Evolutionary conservation across 345 rosid genomes (phyloP).

Genomic region (Luvunga scandens): DNA sequence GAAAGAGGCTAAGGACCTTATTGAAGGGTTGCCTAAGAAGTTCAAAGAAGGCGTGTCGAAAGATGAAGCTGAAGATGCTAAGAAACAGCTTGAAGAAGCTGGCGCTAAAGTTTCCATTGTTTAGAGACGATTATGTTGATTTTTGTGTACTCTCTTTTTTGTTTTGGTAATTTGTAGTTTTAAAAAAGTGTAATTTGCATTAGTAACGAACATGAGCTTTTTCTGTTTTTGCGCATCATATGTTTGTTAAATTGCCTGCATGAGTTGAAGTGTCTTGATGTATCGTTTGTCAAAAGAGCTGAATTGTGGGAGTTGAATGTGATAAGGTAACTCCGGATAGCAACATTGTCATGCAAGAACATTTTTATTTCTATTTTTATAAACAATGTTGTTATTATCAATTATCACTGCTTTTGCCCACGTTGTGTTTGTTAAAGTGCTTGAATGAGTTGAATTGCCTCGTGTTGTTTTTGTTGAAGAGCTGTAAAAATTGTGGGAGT

Average conservation of each 20-base stretch:
- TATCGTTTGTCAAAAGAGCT: neutral
- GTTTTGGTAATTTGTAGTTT: neutral
- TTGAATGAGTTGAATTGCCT: neutral
- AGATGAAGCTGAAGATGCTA: conserved; percentile 89
- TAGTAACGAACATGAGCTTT: neutral
- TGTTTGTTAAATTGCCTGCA: conserved; percentile 10
- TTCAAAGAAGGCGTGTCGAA: conserved; percentile 68
- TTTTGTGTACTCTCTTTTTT: neutral
- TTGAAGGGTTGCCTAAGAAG: conserved; percentile 88
- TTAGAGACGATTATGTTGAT: conserved; percentile 10
- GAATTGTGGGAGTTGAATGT: neutral
- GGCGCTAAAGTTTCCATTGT: conserved; percentile 71
- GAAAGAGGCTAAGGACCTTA: conserved; percentile 86
- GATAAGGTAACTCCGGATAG: neutral
- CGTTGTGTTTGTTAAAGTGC: conserved; percentile 1
- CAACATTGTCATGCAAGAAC: too few relatives aligned
- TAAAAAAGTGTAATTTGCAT: neutral
- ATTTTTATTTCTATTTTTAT: too few relatives aligned
- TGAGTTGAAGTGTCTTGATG: neutral
- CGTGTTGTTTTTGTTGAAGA: neutral
- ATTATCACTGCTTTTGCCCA: neutral
- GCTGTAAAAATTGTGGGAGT: neutral
- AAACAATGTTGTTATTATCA: too few relatives aligned
- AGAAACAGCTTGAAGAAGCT: conserved; percentile 84
- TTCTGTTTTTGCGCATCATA: neutral